phyloP scores from a whole-genome alignment of 73 alveolate species.

The Paramecium pentaurelia region DNA sequence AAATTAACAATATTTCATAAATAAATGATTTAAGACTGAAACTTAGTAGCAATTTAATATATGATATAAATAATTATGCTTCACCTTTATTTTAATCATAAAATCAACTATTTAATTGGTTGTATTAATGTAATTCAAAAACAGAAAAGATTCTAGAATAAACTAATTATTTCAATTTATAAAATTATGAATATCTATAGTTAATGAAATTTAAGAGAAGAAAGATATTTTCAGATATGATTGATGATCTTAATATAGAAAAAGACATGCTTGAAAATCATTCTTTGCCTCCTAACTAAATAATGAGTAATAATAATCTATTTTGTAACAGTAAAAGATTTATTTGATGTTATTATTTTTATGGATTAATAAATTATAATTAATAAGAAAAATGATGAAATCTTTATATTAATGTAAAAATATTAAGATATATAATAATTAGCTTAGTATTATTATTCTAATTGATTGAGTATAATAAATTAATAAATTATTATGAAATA shows the following conservation, averaged over 20 bases:
- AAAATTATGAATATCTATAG: neutral
- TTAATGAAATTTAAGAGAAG: neutral
- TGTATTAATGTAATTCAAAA: neutral
- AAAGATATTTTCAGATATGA: neutral
- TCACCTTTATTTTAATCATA: neutral
- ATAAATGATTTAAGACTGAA: neutral
- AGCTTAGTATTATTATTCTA: neutral
- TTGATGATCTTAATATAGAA: neutral
- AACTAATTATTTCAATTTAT: neutral
- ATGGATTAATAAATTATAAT: neutral
- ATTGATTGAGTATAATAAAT: too few species aligned
- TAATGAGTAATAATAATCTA: neutral
- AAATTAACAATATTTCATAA: neutral
- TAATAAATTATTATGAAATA: too few species aligned
- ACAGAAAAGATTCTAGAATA: neutral
- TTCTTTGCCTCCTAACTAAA: neutral
- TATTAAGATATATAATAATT: neutral
- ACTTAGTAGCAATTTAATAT: neutral
- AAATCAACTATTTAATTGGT: neutral
- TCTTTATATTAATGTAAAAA: too few species aligned
- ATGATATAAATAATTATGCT: neutral
- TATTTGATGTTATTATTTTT: neutral
- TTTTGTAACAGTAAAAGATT: conserved; percentile 13
- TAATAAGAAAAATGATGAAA: neutral
- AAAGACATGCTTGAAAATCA: neutral